A percentile compares a stretch with the other conserved stretches of the same genome.
Evolutionary conservation across 2,329 filamentous ascomycete genomes (phyloP).

Genomic region (Ascochyta fabae): DNA sequence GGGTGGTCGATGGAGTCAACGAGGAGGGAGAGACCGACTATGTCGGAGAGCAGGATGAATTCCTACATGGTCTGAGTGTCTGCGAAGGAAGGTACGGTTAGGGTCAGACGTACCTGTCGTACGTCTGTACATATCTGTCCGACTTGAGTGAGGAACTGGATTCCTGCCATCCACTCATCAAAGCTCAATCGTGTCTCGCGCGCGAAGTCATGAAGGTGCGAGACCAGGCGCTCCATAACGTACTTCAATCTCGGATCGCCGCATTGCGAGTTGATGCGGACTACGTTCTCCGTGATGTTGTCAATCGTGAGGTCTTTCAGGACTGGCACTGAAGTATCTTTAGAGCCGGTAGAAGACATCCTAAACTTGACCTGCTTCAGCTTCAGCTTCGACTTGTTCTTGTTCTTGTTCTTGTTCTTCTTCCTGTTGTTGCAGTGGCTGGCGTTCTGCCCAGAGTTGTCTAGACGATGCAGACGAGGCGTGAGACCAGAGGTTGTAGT

Average conservation of each 20-base stretch:
- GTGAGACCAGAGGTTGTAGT: conserved; percentile 11
- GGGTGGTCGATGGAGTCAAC: conserved; percentile 86
- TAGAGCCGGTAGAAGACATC: conserved; percentile 2
- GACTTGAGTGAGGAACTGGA: conserved; percentile 73
- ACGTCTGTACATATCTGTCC: conserved; percentile 78
- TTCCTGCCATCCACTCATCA: conserved; percentile 77
- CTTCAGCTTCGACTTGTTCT: not conserved
- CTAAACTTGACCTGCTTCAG: not conserved
- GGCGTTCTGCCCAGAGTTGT: conserved; percentile 11
- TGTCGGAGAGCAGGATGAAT: conserved; percentile 82
- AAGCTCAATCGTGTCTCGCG: conserved; percentile 78
- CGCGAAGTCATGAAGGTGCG: conserved; percentile 82
- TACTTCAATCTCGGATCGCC: conserved; percentile 71
- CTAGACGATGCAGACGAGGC: conserved; percentile 5
- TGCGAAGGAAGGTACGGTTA: not conserved
- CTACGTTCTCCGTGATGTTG: conserved; percentile 78
- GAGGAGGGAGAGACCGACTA: conserved; percentile 78
- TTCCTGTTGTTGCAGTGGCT: conserved; percentile 14
- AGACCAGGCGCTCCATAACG: conserved; percentile 74
- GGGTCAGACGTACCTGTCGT: conserved; percentile 62
- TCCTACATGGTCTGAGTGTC: conserved; percentile 56
- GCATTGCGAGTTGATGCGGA: conserved; percentile 75
- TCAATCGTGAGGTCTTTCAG: conserved; percentile 77
- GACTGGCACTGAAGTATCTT: conserved; percentile 49
- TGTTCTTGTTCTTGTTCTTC: not conserved